Percentiles rank a stretch among this genome's conserved stretches.
phyloP scores from a whole-genome alignment of 2,329 filamentous ascomycete genomes.

The Exophiala alcalophila region DNA sequence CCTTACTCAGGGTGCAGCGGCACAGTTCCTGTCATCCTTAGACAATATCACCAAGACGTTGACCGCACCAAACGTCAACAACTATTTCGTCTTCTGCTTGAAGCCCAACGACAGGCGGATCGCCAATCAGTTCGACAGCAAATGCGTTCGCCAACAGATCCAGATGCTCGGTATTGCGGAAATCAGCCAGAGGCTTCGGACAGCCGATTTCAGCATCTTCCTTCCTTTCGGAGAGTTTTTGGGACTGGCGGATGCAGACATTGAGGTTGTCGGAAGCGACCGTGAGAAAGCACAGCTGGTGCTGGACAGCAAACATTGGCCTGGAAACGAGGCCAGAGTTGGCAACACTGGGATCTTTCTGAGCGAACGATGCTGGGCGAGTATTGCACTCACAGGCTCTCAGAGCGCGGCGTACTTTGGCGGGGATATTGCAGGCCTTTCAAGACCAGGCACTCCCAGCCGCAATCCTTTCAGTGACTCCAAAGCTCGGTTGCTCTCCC shows the following conservation, averaged over 20 bases:
- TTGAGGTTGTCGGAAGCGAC: constrained; percentile 84
- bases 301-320: constrained; percentile 91
- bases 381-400: constrained; percentile 68
- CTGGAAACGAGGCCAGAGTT: constrained; percentile 81
- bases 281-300: constrained; percentile 86
- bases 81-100: constrained; percentile 94
- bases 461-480: constrained; percentile 48
- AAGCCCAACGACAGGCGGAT: constrained; percentile 97
- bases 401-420: constrained; percentile 50
- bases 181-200: constrained; percentile 87
- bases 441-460: constrained; percentile 58
- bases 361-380: constrained; percentile 93
- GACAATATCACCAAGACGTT: constrained; percentile 89
- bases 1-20: constrained; percentile 76
- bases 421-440: constrained; percentile 58
- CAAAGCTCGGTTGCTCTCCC: constrained; percentile 55
- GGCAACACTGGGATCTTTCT: constrained; percentile 93
- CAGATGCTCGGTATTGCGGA: constrained; percentile 96
- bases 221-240: constrained; percentile 94
- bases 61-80: constrained; percentile 76
- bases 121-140: constrained; percentile 98
- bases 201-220: constrained; percentile 94
- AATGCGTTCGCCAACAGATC: constrained; percentile 90
- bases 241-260: constrained; percentile 79
- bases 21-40: constrained; percentile 83